A percentile compares a stretch with the other conserved stretches of the same genome.
Evolutionary conservation across 2,329 filamentous ascomycete species (phyloP).

Genomic region (Colletotrichum chlorophyti): DNA sequence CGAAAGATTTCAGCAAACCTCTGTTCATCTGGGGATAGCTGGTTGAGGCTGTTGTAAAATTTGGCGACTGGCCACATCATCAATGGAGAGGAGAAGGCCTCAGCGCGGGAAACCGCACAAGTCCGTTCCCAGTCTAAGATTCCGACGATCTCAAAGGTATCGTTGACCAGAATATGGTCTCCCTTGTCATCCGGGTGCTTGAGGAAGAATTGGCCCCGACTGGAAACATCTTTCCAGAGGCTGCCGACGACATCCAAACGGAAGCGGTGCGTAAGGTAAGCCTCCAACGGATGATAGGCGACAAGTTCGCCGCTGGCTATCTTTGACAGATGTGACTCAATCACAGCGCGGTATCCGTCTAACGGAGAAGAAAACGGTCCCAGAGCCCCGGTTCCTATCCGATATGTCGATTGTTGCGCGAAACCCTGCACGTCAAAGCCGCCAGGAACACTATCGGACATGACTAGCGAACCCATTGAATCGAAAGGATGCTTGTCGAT

Average conservation of each 20-base stretch:
- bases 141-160: constrained; percentile 49
- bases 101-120: constrained; percentile 33
- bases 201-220: constrained; percentile 42
- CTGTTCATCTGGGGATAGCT: background rate
- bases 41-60: constrained; percentile 41
- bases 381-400: too few species aligned
- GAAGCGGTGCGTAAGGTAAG: background rate
- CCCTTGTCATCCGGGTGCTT: constrained; percentile 55
- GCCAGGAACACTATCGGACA: too few species aligned
- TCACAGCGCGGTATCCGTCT: too few species aligned
- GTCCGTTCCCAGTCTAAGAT: constrained; percentile 54
- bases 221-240: background rate
- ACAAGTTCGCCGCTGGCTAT: background rate
- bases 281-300: background rate
- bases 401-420: too few species aligned
- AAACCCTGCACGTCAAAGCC: too few species aligned
- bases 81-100: constrained; percentile 41
- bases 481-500: constrained; percentile 40
- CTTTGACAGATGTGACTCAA: background rate
- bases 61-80: constrained; percentile 42
- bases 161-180: constrained; percentile 50
- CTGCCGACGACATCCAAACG: background rate
- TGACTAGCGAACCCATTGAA: constrained; percentile 34
- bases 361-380: too few species aligned
- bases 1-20: background rate